A percentile compares a stretch with the other conserved stretches of the same genome.
These are phyloP conservation scores for Microdochium nivale DNA, from an alignment of 2,329 filamentous ascomycete species.

Conservation along the genomic window DNA sequence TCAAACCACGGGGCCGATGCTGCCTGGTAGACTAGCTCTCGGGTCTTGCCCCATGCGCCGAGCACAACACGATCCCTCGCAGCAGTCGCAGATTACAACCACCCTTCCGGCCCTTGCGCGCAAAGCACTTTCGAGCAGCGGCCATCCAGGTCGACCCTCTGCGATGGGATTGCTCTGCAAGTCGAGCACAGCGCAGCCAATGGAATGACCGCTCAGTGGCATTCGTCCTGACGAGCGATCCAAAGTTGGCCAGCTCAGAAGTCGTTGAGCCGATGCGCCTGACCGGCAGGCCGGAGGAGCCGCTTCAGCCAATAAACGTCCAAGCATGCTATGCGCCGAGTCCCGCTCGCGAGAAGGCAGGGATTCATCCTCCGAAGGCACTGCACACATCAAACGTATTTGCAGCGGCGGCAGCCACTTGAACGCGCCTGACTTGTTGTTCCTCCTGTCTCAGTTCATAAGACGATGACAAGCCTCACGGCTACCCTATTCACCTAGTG, in stretches of 20 bases:
- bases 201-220: background rate
- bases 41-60: background rate
- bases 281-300: background rate
- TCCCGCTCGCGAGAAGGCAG: background rate
- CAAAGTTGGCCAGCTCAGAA: background rate
- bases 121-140: too few species aligned
- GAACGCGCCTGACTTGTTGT: too few species aligned
- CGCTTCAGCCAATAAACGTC: background rate
- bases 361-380: background rate
- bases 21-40: background rate
- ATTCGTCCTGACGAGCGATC: background rate
- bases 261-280: background rate
- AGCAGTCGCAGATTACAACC: background rate
- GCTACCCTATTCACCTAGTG: too few species aligned
- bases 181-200: background rate
- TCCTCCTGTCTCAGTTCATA: too few species aligned
- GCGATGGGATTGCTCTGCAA: background rate
- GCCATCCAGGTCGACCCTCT: too few species aligned
- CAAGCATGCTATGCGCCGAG: background rate
- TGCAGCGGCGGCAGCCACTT: background rate
- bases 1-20: background rate
- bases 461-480: too few species aligned
- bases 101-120: background rate
- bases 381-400: background rate
- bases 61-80: background rate